phyloP scores from a whole-genome alignment of 805 yeast genomes.

The Zygotorulaspora chibaensis region DNA sequence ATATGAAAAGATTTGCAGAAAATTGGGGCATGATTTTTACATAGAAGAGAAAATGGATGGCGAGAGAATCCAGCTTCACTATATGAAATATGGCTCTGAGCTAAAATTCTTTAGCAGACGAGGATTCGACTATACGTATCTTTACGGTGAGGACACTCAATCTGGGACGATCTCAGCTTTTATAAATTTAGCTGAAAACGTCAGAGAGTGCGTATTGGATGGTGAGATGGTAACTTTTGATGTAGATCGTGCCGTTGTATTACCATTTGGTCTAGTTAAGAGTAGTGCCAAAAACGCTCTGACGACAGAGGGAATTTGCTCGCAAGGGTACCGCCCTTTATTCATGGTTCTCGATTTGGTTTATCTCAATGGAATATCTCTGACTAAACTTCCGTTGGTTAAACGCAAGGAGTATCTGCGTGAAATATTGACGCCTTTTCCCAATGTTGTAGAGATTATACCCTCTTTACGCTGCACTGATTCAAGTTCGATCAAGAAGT shows the following conservation, averaged over 20 bases:
- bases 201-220: slow-evolving; percentile 51
- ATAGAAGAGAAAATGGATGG: slow-evolving; percentile 95
- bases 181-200: slow-evolving; percentile 38
- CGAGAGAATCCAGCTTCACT: slow-evolving; percentile 79
- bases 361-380: slow-evolving; percentile 59
- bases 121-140: slow-evolving; percentile 65
- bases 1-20: slow-evolving; percentile 48
- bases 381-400: slow-evolving; percentile 50
- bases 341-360: slow-evolving; percentile 71
- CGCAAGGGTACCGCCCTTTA: slow-evolving; percentile 46
- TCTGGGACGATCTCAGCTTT: slow-evolving; percentile 54
- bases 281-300: slow-evolving; percentile 58
- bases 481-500: slow-evolving; percentile 50
- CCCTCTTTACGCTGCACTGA: slow-evolving; percentile 38
- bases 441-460: slow-evolving; percentile 49
- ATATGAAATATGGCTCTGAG: slow-evolving; percentile 41
- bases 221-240: slow-evolving; percentile 96
- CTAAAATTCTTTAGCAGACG: slow-evolving; percentile 49
- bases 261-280: slow-evolving; percentile 81
- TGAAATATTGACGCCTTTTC: slow-evolving; percentile 41
- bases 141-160: slow-evolving; percentile 55
- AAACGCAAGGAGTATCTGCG: slow-evolving; percentile 53
- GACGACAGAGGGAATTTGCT: slow-evolving; percentile 39
- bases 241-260: slow-evolving; percentile 45
- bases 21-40: slow-evolving; percentile 47